phyloP scores from a whole-genome alignment of 2,329 filamentous ascomycete genomes.

The Ophiosphaerella korrae region DNA sequence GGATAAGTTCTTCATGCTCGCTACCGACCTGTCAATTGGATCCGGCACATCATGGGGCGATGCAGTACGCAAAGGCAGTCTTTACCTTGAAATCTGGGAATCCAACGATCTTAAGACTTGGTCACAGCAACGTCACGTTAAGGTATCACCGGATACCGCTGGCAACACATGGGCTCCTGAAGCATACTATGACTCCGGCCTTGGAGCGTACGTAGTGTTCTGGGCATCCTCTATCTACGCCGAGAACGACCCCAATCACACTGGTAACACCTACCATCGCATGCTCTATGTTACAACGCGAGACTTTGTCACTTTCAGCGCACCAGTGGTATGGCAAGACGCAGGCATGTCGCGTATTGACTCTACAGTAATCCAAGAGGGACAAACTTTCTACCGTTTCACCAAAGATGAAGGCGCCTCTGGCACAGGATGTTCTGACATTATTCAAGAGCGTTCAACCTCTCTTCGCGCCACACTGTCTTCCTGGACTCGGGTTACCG shows the following conservation, averaged over 20 bases:
- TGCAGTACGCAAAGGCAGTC: slow-evolving; percentile 55
- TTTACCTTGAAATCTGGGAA: slow-evolving; percentile 61
- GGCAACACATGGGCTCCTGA: slow-evolving; percentile 63
- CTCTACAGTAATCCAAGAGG: slow-evolving; percentile 56
- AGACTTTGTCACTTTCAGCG: slow-evolving; percentile 58
- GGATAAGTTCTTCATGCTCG: slow-evolving; percentile 58
- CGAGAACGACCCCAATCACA: slow-evolving; percentile 49
- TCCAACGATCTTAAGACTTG: slow-evolving; percentile 57
- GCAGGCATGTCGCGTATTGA: slow-evolving; percentile 59
- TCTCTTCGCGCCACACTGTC: slow-evolving; percentile 49
- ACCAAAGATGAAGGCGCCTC: slow-evolving; percentile 60
- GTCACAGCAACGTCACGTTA: slow-evolving; percentile 57
- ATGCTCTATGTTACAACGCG: slow-evolving; percentile 60
- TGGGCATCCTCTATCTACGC: slow-evolving; percentile 57
- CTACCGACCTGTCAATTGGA: slow-evolving; percentile 60
- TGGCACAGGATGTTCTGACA: slow-evolving; percentile 58
- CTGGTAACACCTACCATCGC: slow-evolving; percentile 55
- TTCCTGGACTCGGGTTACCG: slow-evolving; percentile 53
- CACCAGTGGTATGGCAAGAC: slow-evolving; percentile 58
- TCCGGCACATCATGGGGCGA: slow-evolving; percentile 59
- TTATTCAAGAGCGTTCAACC: slow-evolving; percentile 58
- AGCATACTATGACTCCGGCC: slow-evolving; percentile 55
- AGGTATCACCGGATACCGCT: slow-evolving; percentile 56
- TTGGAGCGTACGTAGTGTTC: slow-evolving; percentile 53
- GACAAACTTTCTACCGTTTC: slow-evolving; percentile 56